A percentile compares a stretch with the other conserved stretches of the same genome.
Conservation (phyloP, 352 stramenopile species). For the Pythium scleroteichum region DNA sequence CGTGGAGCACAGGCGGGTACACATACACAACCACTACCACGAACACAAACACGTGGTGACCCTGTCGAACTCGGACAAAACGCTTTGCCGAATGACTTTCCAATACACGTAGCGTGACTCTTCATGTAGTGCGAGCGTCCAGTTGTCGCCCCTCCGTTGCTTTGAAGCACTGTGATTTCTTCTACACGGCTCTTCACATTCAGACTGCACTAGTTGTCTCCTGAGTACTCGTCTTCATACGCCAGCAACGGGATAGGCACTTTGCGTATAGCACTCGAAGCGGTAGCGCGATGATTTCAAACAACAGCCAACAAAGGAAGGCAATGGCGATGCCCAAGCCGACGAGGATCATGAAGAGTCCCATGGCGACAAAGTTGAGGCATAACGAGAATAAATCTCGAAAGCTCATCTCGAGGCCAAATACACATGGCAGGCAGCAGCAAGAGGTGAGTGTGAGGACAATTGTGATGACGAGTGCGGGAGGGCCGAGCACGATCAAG, state of each 20-base stretch:
- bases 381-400: slow-evolving; percentile 63
- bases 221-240: too few relatives aligned
- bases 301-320: slow-evolving; percentile 5
- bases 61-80: slow-evolving; percentile 29
- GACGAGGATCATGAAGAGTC: slow-evolving; percentile 6
- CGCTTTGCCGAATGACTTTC: too few relatives aligned
- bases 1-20: not conserved
- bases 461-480: slow-evolving; percentile 57
- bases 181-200: too few relatives aligned
- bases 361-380: slow-evolving; percentile 37
- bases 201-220: too few relatives aligned
- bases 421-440: slow-evolving; percentile 66
- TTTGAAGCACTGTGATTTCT: too few relatives aligned
- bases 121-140: too few relatives aligned
- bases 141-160: too few relatives aligned
- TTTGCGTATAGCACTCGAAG: not conserved
- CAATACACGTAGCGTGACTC: too few relatives aligned
- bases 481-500: slow-evolving; percentile 66
- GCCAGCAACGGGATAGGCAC: not conserved
- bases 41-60: slow-evolving; percentile 29
- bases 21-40: not conserved
- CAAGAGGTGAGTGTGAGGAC: slow-evolving; percentile 58
- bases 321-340: slow-evolving; percentile 7
- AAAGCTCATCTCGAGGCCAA: slow-evolving; percentile 41
- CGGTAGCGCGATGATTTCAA: slow-evolving; percentile 4